A percentile compares a stretch with the other conserved stretches of the same genome.
phyloP scores from a whole-genome alignment of 805 yeast species.

The Lipomyces yamadae region DNA sequence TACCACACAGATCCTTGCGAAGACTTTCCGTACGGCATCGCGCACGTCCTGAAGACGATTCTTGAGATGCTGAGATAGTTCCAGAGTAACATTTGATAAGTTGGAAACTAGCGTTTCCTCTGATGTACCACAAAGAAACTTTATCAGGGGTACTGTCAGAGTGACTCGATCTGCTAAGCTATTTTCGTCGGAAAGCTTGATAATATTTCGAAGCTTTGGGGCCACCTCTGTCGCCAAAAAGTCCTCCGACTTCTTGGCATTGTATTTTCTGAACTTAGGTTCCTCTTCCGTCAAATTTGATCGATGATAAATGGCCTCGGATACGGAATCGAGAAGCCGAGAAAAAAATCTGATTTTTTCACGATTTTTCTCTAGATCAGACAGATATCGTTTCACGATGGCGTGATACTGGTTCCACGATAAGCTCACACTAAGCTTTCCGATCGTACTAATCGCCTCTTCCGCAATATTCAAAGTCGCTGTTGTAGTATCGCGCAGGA shows the following conservation, averaged over 20 bases:
- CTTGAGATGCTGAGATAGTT: conserved; percentile 85
- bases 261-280: conserved; percentile 17
- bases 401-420: conserved; percentile 84
- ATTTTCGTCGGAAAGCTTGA: conserved; percentile 71
- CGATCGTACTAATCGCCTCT: conserved; percentile 63
- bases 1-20: conserved; percentile 64
- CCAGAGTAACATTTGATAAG: conserved; percentile 82
- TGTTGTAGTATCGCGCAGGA: conserved; percentile 51
- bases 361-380: conserved; percentile 52
- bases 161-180: conserved; percentile 77
- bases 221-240: conserved; percentile 63
- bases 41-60: conserved; percentile 85
- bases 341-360: conserved; percentile 28
- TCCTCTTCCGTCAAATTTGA: conserved; percentile 29
- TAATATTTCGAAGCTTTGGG: conserved; percentile 63
- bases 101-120: conserved; percentile 59
- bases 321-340: conserved; percentile 58
- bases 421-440: conserved; percentile 59
- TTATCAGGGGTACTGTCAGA: conserved; percentile 77
- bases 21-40: conserved; percentile 78
- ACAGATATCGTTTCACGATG: conserved; percentile 68
- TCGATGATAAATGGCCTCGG: conserved; percentile 50
- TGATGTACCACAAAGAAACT: conserved; percentile 66
- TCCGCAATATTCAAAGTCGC: conserved; percentile 48
- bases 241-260: conserved; percentile 47